phyloP scores from a whole-genome alignment of 768 basidiomycete species.

The Paxillus involutus region DNA sequence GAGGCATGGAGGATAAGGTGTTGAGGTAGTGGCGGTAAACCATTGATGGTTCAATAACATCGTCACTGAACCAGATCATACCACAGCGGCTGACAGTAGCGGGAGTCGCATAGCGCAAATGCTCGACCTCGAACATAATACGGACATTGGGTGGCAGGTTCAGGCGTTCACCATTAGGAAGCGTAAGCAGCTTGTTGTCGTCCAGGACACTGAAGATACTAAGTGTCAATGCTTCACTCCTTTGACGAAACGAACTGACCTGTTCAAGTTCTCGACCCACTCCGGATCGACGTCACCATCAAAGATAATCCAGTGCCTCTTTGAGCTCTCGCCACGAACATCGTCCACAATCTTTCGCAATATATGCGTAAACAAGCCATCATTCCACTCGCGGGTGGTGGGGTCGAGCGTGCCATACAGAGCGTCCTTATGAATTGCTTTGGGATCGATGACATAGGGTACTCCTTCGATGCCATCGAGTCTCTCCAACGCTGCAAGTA shows the following conservation, averaged over 20 bases:
- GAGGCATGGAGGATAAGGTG: conserved; percentile 66
- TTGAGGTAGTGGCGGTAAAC: conserved; percentile 87
- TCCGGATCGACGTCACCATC: conserved; percentile 99
- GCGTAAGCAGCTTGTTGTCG: conserved; percentile 95
- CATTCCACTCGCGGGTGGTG: conserved; percentile 99
- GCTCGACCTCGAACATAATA: conserved; percentile 99
- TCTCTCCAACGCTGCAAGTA: conserved; percentile 86
- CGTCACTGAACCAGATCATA: conserved; percentile 99
- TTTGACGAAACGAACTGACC: conserved; percentile 46
- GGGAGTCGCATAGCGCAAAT: conserved; percentile 93
- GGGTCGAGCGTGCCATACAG: conserved; percentile 96
- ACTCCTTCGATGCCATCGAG: conserved; percentile 92
- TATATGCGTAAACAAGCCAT: conserved; percentile 97
- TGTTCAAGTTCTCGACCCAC: conserved; percentile 99
- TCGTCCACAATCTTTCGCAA: conserved; percentile 98
- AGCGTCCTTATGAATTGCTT: conserved; percentile 98
- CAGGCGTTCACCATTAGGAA: conserved; percentile 97
- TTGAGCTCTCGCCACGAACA: conserved; percentile 94
- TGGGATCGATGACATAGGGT: conserved; percentile 96
- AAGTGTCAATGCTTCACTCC: not conserved
- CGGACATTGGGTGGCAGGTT: conserved; percentile 96
- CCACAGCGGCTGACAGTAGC: conserved; percentile 99
- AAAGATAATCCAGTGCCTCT: conserved; percentile 99
- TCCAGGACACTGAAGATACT: conserved; percentile 78
- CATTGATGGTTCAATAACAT: conserved; percentile 90